Percentiles rank a stretch among this genome's conserved stretches.
Evolutionary conservation across 2,329 filamentous ascomycete genomes (phyloP).

Genomic region (Fusarium falciforme): DNA sequence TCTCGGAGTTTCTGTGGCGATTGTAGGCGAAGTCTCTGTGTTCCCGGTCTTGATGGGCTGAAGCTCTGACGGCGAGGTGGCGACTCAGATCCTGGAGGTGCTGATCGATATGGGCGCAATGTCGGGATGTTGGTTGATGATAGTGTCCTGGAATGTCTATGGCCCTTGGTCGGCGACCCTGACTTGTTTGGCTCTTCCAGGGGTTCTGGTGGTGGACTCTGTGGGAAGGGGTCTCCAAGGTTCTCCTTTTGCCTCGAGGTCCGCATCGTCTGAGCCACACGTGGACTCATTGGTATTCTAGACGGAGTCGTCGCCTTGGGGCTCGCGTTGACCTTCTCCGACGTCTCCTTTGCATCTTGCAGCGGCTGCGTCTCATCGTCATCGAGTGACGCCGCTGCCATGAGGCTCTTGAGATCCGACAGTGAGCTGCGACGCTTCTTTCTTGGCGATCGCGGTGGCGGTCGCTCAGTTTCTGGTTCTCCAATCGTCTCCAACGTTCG

Average conservation of each 20-base stretch:
- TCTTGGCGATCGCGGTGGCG: conserved; percentile 58
- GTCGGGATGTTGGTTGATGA: conserved; percentile 67
- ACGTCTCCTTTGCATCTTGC: conserved; percentile 64
- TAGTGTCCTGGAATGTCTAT: conserved; percentile 60
- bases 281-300: conserved; percentile 65
- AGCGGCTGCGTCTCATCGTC: conserved; percentile 58
- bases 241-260: conserved; percentile 61
- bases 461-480: conserved; percentile 62
- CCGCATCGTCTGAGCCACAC: conserved; percentile 51
- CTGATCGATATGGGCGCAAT: conserved; percentile 55
- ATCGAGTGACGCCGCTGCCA: conserved; percentile 68
- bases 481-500: conserved; percentile 69
- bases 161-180: conserved; percentile 43
- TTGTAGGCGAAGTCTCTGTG: conserved; percentile 73
- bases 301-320: conserved; percentile 56
- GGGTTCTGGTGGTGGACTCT: conserved; percentile 24
- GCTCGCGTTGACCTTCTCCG: conserved; percentile 68
- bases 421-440: conserved; percentile 92
- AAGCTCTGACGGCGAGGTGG: conserved; percentile 32
- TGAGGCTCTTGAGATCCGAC: conserved; percentile 81
- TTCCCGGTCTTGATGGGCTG: conserved; percentile 48
- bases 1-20: conserved; percentile 83
- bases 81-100: conserved; percentile 42
- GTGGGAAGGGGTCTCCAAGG: conserved; percentile 39
- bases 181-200: conserved; percentile 27